Evolutionary conservation across 495 filamentous ascomycete species (phyloP).

Genomic region (Penicillium daleae): DNA sequence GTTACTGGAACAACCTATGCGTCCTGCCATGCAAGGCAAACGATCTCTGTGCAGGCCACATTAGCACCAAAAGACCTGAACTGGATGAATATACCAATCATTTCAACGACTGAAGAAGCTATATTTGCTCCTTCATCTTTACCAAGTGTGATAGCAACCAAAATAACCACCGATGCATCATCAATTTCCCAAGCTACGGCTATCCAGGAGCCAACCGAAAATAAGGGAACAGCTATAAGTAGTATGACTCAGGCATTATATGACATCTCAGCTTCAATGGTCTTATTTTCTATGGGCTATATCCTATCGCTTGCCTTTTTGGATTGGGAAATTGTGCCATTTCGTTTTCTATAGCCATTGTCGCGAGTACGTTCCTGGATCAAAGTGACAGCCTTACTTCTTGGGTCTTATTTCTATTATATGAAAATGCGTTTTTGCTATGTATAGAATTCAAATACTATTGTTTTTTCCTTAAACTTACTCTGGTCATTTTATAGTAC

Average conservation of each 20-base stretch:
- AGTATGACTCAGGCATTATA: not conserved
- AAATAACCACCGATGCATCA: not conserved
- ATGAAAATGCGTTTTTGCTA: not conserved
- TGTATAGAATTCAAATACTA: not conserved
- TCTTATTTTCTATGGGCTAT: not conserved
- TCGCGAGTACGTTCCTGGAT: not conserved
- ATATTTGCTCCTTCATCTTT: not conserved
- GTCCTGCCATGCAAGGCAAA: not conserved
- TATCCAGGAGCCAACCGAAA: not conserved
- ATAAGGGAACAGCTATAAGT: not conserved
- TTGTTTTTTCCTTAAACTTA: not conserved
- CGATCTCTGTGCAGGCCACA: not conserved
- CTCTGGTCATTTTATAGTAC: too few species aligned
- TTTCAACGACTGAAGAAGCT: not conserved
- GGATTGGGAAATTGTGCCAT: not conserved
- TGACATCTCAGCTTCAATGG: not conserved
- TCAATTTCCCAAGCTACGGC: not conserved
- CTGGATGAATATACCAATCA: not conserved
- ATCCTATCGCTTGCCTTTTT: not conserved
- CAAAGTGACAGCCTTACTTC: not conserved
- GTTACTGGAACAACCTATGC: not conserved
- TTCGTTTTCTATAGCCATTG: not conserved
- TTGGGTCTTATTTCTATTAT: not conserved
- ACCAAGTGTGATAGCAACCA: not conserved
- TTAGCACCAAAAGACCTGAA: slow-evolving; percentile 1